These are phyloP conservation scores for Kwoniella sp. DNA, from an alignment of 768 basidiomycete species.

Conservation along the genomic window DNA sequence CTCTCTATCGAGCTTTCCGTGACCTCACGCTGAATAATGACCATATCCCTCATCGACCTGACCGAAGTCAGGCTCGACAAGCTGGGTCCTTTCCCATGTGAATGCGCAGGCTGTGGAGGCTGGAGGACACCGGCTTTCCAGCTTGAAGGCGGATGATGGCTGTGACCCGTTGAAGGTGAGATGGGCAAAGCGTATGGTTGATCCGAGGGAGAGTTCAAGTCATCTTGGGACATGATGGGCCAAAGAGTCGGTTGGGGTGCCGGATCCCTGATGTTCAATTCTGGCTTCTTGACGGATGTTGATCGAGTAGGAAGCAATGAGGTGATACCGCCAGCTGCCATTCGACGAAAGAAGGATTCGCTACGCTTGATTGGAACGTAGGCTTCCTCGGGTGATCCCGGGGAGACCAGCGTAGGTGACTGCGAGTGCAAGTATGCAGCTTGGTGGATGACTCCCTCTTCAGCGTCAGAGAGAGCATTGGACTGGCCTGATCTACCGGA, in stretches of 20 bases:
- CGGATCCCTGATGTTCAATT: slow-evolving; percentile 74
- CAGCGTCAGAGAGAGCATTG: slow-evolving; percentile 26
- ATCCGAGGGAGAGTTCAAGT: slow-evolving; percentile 5
- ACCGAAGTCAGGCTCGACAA: slow-evolving; percentile 35
- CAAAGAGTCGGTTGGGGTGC: slow-evolving; percentile 68
- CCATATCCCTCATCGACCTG: slow-evolving; percentile 48
- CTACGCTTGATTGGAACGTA: slow-evolving; percentile 72
- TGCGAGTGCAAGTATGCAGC: slow-evolving; percentile 19
- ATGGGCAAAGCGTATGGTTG: not conserved
- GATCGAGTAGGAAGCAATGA: slow-evolving; percentile 55
- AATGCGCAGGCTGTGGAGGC: not conserved
- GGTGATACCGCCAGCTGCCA: slow-evolving; percentile 42
- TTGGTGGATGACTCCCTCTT: slow-evolving; percentile 37
- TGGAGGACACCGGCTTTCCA: slow-evolving; percentile 17
- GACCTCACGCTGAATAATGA: slow-evolving; percentile 39
- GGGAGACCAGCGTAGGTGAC: slow-evolving; percentile 27
- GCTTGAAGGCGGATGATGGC: slow-evolving; percentile 32
- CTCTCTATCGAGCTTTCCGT: slow-evolving; percentile 14
- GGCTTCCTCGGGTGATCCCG: slow-evolving; percentile 62
- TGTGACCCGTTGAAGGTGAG: not conserved
- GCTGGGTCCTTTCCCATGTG: slow-evolving; percentile 34
- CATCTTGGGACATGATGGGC: slow-evolving; percentile 61
- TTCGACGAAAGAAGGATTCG: slow-evolving; percentile 46
- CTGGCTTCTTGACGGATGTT: slow-evolving; percentile 7
- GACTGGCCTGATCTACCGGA: slow-evolving; percentile 22